Evolutionary conservation across 345 rosid genomes (phyloP), one percentile per base, ranked within the genome.

Genomic region (Raphanus raphanistrum): DNA sequence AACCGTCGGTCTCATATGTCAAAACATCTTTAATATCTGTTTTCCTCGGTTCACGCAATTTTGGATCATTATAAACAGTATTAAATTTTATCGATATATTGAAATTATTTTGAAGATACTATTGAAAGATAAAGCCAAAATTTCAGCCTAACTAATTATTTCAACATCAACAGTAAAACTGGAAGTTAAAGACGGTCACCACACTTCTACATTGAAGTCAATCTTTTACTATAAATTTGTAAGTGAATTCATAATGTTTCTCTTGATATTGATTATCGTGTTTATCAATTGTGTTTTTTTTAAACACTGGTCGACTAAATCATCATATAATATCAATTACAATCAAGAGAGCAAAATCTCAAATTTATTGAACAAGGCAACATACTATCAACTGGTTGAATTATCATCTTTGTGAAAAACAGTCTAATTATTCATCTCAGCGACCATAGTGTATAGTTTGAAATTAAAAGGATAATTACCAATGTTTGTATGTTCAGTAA

Each of bases 1-100:
- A 71, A 55, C 6, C 1, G 50, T 25, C 66, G 32, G 72, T 61
- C 63, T 66, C 43, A 72, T 72, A 78, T 57, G 72, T 71, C 76
- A 70, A 77, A 17, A 55, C 72, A 63, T 63, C 10, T 71, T 55
- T 11, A 17, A 36, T 71, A 65, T 32, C 0, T 31, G 55, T 10
- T 64, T 26, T 71, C 41, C 66, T 64, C 25, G 27, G 61, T 17
- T 71, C 65, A 65, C n/a, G 43, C 32, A 66, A 25, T 57, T 63
- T 58, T 78, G 36, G 61, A 55, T 57, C 7, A 55, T 27, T 78
- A 48, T 59, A 58, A 59, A 58, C 25, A 15, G 26, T 25, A 52
- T 52, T 48, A 66, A 66, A 55, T 0, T 13, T 55, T 32, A 11
- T 59, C 54, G 54, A n/a, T 33, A 8, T 21, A 33, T 63, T 55